phyloP scores from a whole-genome alignment of 1,139 yeast genomes.

The Taphrina wiesneri region DNA sequence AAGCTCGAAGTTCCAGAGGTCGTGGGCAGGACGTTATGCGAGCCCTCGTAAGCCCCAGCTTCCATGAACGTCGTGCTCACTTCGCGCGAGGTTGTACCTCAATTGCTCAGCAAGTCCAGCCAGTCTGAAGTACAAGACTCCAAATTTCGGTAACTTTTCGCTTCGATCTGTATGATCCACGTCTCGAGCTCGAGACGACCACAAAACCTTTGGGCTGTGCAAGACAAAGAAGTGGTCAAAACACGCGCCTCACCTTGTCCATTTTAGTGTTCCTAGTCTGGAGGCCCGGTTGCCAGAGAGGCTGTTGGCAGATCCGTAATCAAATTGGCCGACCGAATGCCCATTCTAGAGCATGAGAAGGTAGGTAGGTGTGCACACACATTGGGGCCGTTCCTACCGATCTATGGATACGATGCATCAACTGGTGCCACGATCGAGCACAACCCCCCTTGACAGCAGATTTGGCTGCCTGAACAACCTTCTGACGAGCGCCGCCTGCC shows the following conservation, averaged over 20 bases:
- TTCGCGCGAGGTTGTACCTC: too few relatives aligned
- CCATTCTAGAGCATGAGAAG: neutral
- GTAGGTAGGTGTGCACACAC: neutral
- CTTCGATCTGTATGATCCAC: too few relatives aligned
- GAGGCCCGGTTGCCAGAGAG: neutral
- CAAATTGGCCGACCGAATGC: neutral
- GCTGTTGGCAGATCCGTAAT: neutral
- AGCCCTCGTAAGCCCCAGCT: neutral
- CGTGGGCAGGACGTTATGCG: neutral
- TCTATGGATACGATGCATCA: neutral
- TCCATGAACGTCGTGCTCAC: neutral
- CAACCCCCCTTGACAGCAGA: neutral
- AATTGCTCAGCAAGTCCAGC: too few relatives aligned
- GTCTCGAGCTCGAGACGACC: neutral
- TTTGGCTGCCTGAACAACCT: neutral
- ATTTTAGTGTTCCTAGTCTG: neutral
- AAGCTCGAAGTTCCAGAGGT: neutral
- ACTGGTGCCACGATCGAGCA: conserved; percentile 4
- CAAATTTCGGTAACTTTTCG: too few relatives aligned
- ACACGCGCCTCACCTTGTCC: neutral
- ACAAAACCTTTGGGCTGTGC: neutral
- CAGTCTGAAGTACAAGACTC: too few relatives aligned
- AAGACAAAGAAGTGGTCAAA: too few relatives aligned
- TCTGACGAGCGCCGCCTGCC: neutral
- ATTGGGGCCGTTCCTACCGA: conserved; percentile 8